Evolutionary conservation across 441 rosid genomes (phyloP), one percentile per base, ranked within the genome.

Genomic region (Euphorbia schlechtendalii): DNA sequence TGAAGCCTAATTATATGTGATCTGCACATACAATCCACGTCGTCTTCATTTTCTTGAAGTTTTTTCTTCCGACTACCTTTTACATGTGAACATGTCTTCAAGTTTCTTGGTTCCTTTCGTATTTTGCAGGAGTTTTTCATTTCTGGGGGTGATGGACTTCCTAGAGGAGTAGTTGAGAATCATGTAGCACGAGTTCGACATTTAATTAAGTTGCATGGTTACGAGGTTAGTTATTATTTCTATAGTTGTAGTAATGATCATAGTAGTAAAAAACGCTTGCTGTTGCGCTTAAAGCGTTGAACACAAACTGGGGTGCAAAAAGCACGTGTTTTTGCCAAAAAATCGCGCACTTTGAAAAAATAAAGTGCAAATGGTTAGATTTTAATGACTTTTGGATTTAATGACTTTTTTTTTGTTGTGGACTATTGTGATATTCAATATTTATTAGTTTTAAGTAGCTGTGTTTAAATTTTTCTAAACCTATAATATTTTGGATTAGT

Each of bases 131-230:
- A 94, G 73, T 91, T 94, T 80, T 94, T 94, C 66, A 89, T 94
- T 56, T 94, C 97, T 57, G 96, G 96, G 60, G 96, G 96, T 61
- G 99, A 94, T 14, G 98, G 99, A 54, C 96, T 94, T 76, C 99
- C 99, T 7, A 78, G 96, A 80, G 98, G 94, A 74, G 93, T 89
- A 0, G 99, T 94, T 56, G 99, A 94, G 79, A 91, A 94, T 76
- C 96, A 94, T 74, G 82, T 89, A 18, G 86, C 96, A 12, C 89
- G 89, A 30, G 94, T 79, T 76, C 92, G 96, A 54, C 84, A 75
- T 38, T 84, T 87, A 64, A 82, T 89, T 21, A 86, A 86, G 84
- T 71, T 94, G 78, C 88, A 86, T 12, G 82, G 92, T 64, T 81
- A 84, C 59, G 98, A 94, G 98, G 99, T 91, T 54, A 69, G 88